Percentiles rank a stretch among this genome's conserved stretches.
Conservation (phyloP, 768 basidiomycete species). For the Rhizopogon vulgaris region DNA sequence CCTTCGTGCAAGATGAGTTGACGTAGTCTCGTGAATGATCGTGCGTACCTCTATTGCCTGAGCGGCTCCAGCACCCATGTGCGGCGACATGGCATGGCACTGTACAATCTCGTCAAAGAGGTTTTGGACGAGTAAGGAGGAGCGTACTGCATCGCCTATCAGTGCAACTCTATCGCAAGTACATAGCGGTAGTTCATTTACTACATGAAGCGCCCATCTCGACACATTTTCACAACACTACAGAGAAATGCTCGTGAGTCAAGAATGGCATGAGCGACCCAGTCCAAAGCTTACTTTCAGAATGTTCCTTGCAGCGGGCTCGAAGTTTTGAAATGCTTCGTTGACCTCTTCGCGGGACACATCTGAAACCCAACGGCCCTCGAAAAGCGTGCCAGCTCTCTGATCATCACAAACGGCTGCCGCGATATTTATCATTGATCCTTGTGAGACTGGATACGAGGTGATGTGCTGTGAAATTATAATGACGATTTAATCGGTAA, state of each 20-base stretch:
- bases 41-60: slow-evolving; percentile 8
- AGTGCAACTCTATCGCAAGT: slow-evolving; percentile 33
- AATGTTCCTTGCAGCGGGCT: slow-evolving; percentile 24
- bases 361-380: slow-evolving; percentile 20
- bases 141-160: slow-evolving; percentile 38
- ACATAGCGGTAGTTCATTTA: slow-evolving; percentile 31
- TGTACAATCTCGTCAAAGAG: not conserved
- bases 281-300: slow-evolving; percentile 13
- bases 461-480: slow-evolving; percentile 28
- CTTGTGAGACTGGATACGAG: slow-evolving; percentile 30
- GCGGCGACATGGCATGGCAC: slow-evolving; percentile 10
- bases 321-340: slow-evolving; percentile 23
- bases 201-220: slow-evolving; percentile 35
- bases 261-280: too few species aligned
- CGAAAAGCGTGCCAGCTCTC: slow-evolving; percentile 21
- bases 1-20: slow-evolving; percentile 2
- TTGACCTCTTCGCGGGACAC: slow-evolving; percentile 22
- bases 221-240: slow-evolving; percentile 28
- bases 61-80: slow-evolving; percentile 9
- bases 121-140: not conserved
- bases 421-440: slow-evolving; percentile 28
- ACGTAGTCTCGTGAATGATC: not conserved
- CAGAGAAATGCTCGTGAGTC: not conserved
- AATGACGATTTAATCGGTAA: not conserved
- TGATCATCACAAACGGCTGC: slow-evolving; percentile 23